Evolutionary conservation across 2,329 filamentous ascomycete genomes (phyloP).

Genomic region (Aotearoamyces nothofagi): DNA sequence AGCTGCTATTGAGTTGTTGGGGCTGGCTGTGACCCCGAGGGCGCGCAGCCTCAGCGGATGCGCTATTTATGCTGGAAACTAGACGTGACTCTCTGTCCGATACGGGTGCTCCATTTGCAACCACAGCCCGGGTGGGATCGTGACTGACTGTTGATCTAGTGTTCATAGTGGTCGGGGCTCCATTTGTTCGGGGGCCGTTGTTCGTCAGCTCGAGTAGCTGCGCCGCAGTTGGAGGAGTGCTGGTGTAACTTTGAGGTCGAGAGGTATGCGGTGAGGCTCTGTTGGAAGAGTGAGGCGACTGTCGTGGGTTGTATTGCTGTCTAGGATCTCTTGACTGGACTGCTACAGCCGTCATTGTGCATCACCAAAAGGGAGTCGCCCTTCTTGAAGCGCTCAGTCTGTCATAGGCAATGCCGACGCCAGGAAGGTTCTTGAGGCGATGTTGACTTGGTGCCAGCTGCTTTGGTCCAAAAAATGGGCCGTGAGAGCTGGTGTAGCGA

Average conservation of each 20-base stretch:
- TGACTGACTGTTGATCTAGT: slow-evolving; percentile 12
- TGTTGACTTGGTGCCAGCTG: too few species aligned
- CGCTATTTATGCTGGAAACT: slow-evolving; percentile 2
- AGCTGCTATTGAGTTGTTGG: too few species aligned
- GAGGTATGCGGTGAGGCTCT: slow-evolving; percentile 12
- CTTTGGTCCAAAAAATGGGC: too few species aligned
- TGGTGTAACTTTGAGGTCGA: slow-evolving; percentile 14
- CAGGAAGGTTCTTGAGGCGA: neutral
- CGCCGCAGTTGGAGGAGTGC: slow-evolving; percentile 6
- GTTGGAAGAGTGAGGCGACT: slow-evolving; percentile 15
- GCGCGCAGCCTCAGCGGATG: neutral
- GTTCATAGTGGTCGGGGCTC: slow-evolving; percentile 8
- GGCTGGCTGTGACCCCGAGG: neutral
- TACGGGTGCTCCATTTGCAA: slow-evolving; percentile 8
- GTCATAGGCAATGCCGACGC: too few species aligned
- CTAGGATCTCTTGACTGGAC: slow-evolving; percentile 15
- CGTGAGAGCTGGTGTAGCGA: too few species aligned
- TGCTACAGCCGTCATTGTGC: slow-evolving; percentile 20
- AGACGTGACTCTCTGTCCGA: slow-evolving; percentile 5
- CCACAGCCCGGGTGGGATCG: slow-evolving; percentile 10
- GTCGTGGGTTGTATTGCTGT: slow-evolving; percentile 15
- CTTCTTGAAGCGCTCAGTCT: slow-evolving; percentile 1
- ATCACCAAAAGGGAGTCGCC: slow-evolving; percentile 8
- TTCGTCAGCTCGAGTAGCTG: slow-evolving; percentile 9
- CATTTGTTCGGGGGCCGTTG: slow-evolving; percentile 8